These are phyloP conservation scores for Pistacia integerrima DNA, from an alignment of 345 rosid genomes.

Conservation along the genomic window DNA sequence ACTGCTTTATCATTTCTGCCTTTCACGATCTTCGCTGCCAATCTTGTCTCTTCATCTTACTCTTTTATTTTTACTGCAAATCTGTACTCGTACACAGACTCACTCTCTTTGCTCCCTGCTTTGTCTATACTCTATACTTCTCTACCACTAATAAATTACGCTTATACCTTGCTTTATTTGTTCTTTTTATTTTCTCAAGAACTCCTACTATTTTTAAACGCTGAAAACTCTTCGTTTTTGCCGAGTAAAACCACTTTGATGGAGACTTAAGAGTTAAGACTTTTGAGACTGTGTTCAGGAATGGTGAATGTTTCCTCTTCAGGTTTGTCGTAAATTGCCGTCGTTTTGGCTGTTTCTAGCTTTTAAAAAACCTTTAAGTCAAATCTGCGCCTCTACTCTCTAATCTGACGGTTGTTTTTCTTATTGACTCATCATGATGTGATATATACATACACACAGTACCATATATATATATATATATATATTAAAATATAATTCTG, in stretches of 20 bases:
- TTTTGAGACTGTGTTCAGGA: slow-evolving; percentile 15
- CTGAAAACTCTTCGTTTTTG: slow-evolving; percentile 8
- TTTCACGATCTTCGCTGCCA: slow-evolving; percentile 35
- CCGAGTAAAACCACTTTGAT: slow-evolving; percentile 5
- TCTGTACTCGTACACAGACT: background rate
- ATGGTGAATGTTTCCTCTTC: slow-evolving; percentile 1
- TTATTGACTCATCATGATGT: slow-evolving; percentile 13
- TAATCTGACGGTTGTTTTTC: slow-evolving; percentile 34
- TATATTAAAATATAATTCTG: background rate
- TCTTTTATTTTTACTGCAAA: background rate
- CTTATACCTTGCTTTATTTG: background rate
- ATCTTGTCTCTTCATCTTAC: slow-evolving; percentile 29
- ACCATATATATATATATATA: background rate
- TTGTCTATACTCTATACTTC: slow-evolving; percentile 37
- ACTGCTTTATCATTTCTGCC: slow-evolving; percentile 40
- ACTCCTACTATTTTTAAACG: slow-evolving; percentile 8
- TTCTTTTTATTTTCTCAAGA: background rate
- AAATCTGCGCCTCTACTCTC: slow-evolving; percentile 11
- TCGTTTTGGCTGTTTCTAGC: slow-evolving; percentile 30
- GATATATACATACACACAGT: slow-evolving; percentile 15
- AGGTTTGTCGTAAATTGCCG: slow-evolving; percentile 32
- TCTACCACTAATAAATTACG: slow-evolving; percentile 16
- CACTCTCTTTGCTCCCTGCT: slow-evolving; percentile 18
- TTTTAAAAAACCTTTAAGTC: slow-evolving; percentile 13
- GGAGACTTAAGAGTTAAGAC: slow-evolving; percentile 10